phyloP scores from a whole-genome alignment of 495 filamentous ascomycete species.

The Platismatia glauca region DNA sequence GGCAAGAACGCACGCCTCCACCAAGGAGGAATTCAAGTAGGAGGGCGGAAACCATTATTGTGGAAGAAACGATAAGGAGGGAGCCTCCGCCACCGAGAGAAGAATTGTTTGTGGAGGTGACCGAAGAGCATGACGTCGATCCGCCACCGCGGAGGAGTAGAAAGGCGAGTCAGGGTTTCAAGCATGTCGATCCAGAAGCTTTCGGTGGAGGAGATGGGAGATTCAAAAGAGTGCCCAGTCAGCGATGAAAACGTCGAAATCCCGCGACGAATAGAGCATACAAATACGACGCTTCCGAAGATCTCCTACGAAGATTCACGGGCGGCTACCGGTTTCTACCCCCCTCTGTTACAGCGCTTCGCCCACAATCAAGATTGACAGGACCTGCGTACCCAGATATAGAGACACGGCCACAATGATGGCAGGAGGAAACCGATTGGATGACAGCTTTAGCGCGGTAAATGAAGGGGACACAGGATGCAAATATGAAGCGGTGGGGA shows the following conservation, averaged over 20 bases:
- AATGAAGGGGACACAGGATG: background rate
- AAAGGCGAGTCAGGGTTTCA: conserved; percentile 21
- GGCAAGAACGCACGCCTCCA: conserved; percentile 26
- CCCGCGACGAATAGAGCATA: background rate
- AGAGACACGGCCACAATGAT: background rate
- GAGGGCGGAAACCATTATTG: conserved; percentile 24
- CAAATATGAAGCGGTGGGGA: conserved; percentile 1
- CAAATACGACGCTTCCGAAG: background rate
- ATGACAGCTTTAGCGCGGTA: background rate
- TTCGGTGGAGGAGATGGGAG: conserved; percentile 30
- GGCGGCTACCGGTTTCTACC: background rate
- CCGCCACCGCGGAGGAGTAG: conserved; percentile 20
- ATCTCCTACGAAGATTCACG: background rate
- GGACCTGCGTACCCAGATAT: background rate
- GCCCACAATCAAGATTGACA: background rate
- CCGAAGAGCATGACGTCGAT: conserved; percentile 29
- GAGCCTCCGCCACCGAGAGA: conserved; percentile 21
- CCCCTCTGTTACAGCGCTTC: background rate
- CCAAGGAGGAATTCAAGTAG: conserved; percentile 18
- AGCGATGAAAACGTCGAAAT: conserved; percentile 17
- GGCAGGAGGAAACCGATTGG: background rate
- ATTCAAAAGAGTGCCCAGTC: conserved; percentile 25
- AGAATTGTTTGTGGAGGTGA: conserved; percentile 33
- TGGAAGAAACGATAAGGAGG: conserved; percentile 24
- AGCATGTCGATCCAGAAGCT: conserved; percentile 30